Conservation (phyloP, 495 filamentous ascomycete genomes). For the Penicillium verhagenii region DNA sequence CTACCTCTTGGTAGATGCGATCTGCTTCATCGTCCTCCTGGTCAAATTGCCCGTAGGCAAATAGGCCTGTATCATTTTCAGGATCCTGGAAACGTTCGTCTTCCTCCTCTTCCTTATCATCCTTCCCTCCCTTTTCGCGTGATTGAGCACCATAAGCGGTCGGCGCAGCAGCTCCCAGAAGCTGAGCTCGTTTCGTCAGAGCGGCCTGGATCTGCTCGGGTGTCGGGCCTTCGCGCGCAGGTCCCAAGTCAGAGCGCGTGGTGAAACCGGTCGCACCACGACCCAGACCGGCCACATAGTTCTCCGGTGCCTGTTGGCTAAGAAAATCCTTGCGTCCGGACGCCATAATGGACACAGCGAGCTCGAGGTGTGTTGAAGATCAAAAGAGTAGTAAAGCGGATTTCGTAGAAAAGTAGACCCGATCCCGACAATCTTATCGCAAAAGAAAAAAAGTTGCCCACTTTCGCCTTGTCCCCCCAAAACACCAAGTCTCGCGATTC, state of each 20-base stretch:
- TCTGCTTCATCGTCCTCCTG: slow-evolving; percentile 97
- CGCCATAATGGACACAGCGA: slow-evolving; percentile 52
- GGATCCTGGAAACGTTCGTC: slow-evolving; percentile 91
- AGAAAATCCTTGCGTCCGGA: slow-evolving; percentile 86
- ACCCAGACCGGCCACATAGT: slow-evolving; percentile 97
- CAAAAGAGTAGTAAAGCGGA: slow-evolving; percentile 4
- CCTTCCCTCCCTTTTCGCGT: slow-evolving; percentile 62
- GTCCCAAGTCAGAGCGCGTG: slow-evolving; percentile 93
- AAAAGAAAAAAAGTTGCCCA: slow-evolving; percentile 28
- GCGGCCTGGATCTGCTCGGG: slow-evolving; percentile 98
- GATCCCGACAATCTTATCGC: slow-evolving; percentile 44
- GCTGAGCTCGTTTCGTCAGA: slow-evolving; percentile 84
- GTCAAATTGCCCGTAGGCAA: slow-evolving; percentile 90
- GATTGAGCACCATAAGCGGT: slow-evolving; percentile 70
- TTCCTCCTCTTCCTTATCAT: slow-evolving; percentile 72
- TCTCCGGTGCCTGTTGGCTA: slow-evolving; percentile 87
- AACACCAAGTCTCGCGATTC: not conserved
- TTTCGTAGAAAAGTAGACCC: slow-evolving; percentile 33
- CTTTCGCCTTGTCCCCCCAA: not conserved
- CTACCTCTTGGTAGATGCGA: slow-evolving; percentile 89
- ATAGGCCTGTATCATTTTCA: slow-evolving; percentile 94
- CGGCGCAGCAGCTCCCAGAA: slow-evolving; percentile 76
- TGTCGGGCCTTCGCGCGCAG: slow-evolving; percentile 92
- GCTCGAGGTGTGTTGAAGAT: slow-evolving; percentile 5
- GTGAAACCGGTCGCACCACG: slow-evolving; percentile 98